Percentiles rank a stretch among this genome's conserved stretches.
phyloP scores from a whole-genome alignment of 805 yeast species.

The Metschnikowia kunwiensis region DNA sequence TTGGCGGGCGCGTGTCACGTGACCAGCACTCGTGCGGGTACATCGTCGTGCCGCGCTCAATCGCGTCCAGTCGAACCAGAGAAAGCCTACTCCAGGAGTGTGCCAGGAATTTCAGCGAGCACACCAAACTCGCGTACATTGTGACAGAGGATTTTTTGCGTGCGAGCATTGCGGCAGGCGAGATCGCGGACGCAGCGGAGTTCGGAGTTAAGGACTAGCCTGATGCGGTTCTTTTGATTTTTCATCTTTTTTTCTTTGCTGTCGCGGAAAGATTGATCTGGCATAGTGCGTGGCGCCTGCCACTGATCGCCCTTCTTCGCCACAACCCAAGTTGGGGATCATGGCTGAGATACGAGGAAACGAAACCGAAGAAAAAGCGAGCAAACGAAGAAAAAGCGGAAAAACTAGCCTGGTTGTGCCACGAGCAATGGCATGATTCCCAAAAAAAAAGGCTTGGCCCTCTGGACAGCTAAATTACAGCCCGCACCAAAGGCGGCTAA shows the following conservation, averaged over 20 bases:
- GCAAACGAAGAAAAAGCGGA: no score
- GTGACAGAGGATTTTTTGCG: conserved; percentile 33
- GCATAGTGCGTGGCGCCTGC: conserved; percentile 1
- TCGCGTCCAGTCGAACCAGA: conserved; percentile 4
- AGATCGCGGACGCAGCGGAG: conserved; percentile 8
- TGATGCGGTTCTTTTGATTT: no score
- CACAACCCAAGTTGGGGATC: no score
- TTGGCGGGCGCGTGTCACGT: conserved; percentile 34
- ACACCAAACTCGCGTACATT: conserved; percentile 30
- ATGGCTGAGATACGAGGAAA: no score
- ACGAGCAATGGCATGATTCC: no score
- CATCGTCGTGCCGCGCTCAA: conserved; percentile 33
- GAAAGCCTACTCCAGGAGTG: conserved; percentile 17
- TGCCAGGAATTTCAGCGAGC: conserved; percentile 14
- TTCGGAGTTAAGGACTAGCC: no score
- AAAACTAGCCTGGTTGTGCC: no score
- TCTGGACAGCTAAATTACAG: no score
- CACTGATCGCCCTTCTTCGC: no score
- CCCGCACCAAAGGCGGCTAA: no score
- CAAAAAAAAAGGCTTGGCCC: no score
- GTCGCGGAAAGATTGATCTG: neutral
- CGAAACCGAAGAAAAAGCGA: no score
- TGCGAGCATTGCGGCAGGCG: conserved; percentile 14
- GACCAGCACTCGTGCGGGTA: conserved; percentile 26
- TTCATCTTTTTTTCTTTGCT: neutral